These are phyloP conservation scores for Epichloe hybrida DNA, from an alignment of 2,329 filamentous ascomycete genomes.

Conservation along the genomic window DNA sequence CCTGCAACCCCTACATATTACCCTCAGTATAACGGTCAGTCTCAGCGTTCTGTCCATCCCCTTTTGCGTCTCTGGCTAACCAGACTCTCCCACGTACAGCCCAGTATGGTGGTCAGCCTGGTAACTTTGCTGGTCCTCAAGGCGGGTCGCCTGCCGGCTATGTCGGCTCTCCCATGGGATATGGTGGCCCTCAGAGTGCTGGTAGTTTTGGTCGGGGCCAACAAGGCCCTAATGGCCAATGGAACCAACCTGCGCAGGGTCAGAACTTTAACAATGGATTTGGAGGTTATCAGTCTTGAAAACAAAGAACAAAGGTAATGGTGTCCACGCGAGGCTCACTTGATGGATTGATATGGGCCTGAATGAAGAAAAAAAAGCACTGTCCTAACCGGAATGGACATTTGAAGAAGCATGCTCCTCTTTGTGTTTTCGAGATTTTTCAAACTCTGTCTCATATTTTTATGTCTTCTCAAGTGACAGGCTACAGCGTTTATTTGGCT, in stretches of 20 bases:
- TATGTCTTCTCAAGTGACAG: conserved; percentile 8
- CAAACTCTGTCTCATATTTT: conserved; percentile 10
- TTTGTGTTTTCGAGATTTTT: conserved; percentile 8
- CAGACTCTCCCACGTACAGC: conserved; percentile 16
- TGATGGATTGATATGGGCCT: conserved; percentile 3
- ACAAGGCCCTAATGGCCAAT: conserved; percentile 41
- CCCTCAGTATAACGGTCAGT: conserved; percentile 78
- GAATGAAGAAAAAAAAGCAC: conserved; percentile 3
- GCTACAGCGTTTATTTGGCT: conserved; percentile 8
- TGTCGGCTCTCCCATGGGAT: conserved; percentile 55
- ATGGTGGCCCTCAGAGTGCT: conserved; percentile 59
- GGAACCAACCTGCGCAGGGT: conserved; percentile 36
- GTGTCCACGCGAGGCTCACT: conserved; percentile 2
- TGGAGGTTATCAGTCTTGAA: conserved; percentile 48
- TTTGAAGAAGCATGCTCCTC: conserved; percentile 7
- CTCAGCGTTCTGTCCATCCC: neutral
- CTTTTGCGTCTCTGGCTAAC: conserved; percentile 4
- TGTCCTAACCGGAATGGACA: conserved; percentile 5
- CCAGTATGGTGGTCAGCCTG: conserved; percentile 52
- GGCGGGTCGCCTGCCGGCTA: conserved; percentile 49
- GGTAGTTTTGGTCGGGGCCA: conserved; percentile 75
- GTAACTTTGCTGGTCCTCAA: conserved; percentile 49
- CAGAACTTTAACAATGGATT: conserved; percentile 50
- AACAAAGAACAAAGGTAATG: conserved; percentile 1
- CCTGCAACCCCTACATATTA: conserved; percentile 79